Base-by-base conservation (phyloP, 805 yeast species). In the Pichia heedii region DNA sequence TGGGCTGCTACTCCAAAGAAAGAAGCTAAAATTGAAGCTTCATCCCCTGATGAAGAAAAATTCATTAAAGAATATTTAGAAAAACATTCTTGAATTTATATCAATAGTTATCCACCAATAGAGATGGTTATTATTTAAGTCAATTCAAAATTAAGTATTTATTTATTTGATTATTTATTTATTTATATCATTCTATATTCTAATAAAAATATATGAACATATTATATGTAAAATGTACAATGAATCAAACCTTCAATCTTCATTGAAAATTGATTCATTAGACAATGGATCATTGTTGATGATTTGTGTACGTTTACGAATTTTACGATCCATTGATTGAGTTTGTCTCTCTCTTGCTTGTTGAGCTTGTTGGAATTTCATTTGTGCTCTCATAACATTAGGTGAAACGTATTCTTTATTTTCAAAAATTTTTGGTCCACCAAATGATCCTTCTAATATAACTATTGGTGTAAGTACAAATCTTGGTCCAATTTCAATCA, bases 401-500 rank as follows among this genome's bases (percentile, higher is more conserved):
- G 98, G 98, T 47, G 96, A 85, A 39, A 93, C 96, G 65, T 85
- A 93, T 66, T 90, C 93, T 70, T 86, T 89, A 70, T 93, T 93
- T 60, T 93, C 97, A 66, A 86, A 93, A 52, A 93, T 88, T 73
- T 89, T 87, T 51, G 97, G 96, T 19, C 98, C 98, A 44, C 96
- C 90, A 56, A 93, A 93, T 2, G 97, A 87, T 39, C 98, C 98
- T 69, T 93, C 97, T 50, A 90, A 73, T 42, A 93, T 79, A 47
- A 94, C 81, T 53, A 93, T 89, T 50, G 83, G 80, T 3, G 97
- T 90, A 69, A 93, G 73, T 29, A 93, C 97, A 52, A 88, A 82
- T 63, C 98, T 77, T 41, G 98, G 98, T 3, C 98, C 98, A 54
- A 93, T 87, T 70, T 93, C 98, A 46, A 93, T 84, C 54, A 93